phyloP scores from a whole-genome alignment of 345 rosid genomes.

The Populus nigra region DNA sequence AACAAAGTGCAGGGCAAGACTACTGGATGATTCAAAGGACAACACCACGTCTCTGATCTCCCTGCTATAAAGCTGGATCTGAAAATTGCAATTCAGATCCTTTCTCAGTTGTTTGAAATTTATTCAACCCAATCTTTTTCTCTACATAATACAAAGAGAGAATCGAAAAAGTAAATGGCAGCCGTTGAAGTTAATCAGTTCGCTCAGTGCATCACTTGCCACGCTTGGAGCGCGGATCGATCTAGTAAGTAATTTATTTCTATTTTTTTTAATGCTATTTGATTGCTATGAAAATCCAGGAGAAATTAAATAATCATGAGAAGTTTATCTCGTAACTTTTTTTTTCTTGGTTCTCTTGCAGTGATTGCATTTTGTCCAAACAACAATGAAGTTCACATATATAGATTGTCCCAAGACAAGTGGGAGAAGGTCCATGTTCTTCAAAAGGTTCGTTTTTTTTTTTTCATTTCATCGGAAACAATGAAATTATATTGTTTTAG shows the following conservation, averaged over 20 bases:
- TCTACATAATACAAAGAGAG: too few species aligned
- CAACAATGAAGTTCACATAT: slow-evolving; percentile 90
- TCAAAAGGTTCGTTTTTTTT: slow-evolving; percentile 45
- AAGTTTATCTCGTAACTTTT: neutral
- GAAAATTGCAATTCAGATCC: neutral
- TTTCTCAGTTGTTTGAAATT: neutral
- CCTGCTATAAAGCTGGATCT: neutral
- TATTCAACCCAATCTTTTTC: neutral
- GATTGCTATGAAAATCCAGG: slow-evolving; percentile 1
- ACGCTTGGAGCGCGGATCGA: slow-evolving; percentile 94
- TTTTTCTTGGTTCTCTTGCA: slow-evolving; percentile 22
- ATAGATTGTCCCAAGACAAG: slow-evolving; percentile 60
- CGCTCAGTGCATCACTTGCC: slow-evolving; percentile 89
- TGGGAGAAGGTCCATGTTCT: slow-evolving; percentile 93
- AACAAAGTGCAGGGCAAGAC: too few species aligned
- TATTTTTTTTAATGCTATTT: neutral
- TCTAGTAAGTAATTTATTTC: slow-evolving; percentile 44
- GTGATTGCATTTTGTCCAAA: slow-evolving; percentile 97
- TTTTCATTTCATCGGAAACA: too few species aligned
- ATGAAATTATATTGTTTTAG: too few species aligned
- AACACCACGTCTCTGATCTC: too few species aligned
- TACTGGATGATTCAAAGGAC: too few species aligned
- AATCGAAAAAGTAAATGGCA: slow-evolving; percentile 47
- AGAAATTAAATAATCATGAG: neutral
- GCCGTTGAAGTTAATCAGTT: slow-evolving; percentile 69